Evolutionary conservation across 2,329 filamentous ascomycete genomes (phyloP).

Genomic region (Talaromyces sp.): DNA sequence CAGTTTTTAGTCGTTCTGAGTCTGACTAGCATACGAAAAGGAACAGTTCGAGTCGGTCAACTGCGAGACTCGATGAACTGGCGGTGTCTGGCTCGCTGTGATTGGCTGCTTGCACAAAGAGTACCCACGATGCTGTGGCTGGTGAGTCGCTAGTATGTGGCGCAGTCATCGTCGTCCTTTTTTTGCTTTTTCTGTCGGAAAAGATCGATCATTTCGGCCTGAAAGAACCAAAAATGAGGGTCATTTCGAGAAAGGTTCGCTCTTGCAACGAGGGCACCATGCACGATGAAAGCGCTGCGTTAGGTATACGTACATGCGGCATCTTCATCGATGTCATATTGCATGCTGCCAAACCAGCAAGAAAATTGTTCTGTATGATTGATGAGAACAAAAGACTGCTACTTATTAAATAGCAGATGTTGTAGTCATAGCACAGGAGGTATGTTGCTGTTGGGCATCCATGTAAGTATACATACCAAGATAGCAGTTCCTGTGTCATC

Average conservation of each 20-base stretch:
- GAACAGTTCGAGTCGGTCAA: not conserved
- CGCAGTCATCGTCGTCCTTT: not conserved
- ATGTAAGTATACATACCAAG: too few species aligned
- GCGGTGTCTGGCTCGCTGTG: not conserved
- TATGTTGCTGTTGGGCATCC: too few species aligned
- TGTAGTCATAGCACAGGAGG: too few species aligned
- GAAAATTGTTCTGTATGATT: too few species aligned
- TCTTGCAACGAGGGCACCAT: not conserved
- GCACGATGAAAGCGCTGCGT: not conserved
- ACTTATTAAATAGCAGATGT: too few species aligned
- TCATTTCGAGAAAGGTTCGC: not conserved
- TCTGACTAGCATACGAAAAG: not conserved
- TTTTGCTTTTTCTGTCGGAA: not conserved
- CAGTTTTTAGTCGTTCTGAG: not conserved
- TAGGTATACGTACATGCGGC: conserved; percentile 14
- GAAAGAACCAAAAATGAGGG: too few species aligned
- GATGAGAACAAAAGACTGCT: too few species aligned
- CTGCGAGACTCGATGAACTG: not conserved
- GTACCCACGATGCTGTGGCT: not conserved
- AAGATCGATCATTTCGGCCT: not conserved
- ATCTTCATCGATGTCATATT: conserved; percentile 1
- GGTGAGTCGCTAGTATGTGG: not conserved
- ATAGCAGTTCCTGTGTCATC: too few species aligned
- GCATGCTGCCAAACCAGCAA: too few species aligned
- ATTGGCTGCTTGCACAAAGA: not conserved